Conservation (phyloP, 176 grass and related monocot genomes). For the Carex pumila region DNA sequence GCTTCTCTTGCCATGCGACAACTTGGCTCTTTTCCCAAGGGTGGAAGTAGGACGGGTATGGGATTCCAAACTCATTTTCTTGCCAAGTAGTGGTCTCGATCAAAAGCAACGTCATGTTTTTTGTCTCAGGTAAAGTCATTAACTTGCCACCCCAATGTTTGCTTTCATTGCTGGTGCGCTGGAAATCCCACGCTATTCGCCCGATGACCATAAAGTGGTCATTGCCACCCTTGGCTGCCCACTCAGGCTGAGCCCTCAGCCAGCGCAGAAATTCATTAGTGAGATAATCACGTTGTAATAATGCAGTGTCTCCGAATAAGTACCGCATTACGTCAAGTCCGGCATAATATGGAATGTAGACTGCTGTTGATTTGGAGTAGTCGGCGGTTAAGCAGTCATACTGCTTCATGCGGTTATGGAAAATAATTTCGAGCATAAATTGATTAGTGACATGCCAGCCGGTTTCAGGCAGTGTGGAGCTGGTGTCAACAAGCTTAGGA, state of each 20-base stretch:
- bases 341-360: conserved; percentile 24
- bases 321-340: conserved; percentile 29
- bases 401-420: conserved; percentile 38
- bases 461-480: not conserved
- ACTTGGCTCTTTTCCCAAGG: conserved; percentile 38
- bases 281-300: not conserved
- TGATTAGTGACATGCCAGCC: conserved; percentile 27
- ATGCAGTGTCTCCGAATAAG: not conserved
- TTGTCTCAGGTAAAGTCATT: conserved; percentile 31
- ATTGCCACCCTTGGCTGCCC: conserved; percentile 7
- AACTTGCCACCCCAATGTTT: conserved; percentile 46
- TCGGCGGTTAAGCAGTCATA: conserved; percentile 28
- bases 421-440: conserved; percentile 27
- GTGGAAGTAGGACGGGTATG: conserved; percentile 72
- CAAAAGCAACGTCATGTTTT: conserved; percentile 50
- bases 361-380: conserved; percentile 12
- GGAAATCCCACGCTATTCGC: conserved; percentile 57
- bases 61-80: conserved; percentile 28
- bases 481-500: conserved; percentile 14
- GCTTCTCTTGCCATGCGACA: conserved; percentile 29
- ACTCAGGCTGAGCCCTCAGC: conserved; percentile 23
- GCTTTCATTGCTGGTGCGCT: conserved; percentile 12
- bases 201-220: conserved; percentile 55
- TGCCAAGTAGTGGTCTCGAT: conserved; percentile 44
- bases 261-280: conserved; percentile 6